Conservation (phyloP, 352 stramenopile species). For the Globisporangium alternatum region DNA sequence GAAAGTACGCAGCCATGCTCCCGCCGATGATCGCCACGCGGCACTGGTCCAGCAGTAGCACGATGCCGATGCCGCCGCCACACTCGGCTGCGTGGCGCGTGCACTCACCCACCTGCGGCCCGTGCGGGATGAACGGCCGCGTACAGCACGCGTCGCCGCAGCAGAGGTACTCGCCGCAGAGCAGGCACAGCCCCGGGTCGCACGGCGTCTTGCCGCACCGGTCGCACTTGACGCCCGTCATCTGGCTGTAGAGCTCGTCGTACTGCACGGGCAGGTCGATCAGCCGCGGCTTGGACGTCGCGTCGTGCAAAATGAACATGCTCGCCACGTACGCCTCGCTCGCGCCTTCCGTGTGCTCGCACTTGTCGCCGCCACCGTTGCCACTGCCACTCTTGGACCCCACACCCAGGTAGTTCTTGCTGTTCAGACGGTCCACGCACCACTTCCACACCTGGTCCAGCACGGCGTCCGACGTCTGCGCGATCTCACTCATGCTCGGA, state of each 20-base stretch:
- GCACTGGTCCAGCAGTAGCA: conserved; percentile 84
- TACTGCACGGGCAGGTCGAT: conserved; percentile 84
- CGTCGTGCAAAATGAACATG: conserved; percentile 86
- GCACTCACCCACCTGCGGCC: conserved; percentile 78
- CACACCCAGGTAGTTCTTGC: conserved; percentile 67
- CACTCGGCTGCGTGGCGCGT: conserved; percentile 83
- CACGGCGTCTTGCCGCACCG: conserved; percentile 65
- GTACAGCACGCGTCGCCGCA: conserved; percentile 85
- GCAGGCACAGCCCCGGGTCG: conserved; percentile 77
- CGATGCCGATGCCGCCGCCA: conserved; percentile 77
- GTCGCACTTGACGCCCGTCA: conserved; percentile 65
- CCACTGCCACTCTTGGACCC: conserved; percentile 30
- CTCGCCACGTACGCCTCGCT: conserved; percentile 85
- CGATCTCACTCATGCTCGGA: conserved; percentile 54
- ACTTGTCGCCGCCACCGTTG: conserved; percentile 50
- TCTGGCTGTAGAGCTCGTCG: conserved; percentile 80
- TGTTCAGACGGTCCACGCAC: conserved; percentile 83
- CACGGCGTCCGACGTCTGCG: conserved; percentile 42
- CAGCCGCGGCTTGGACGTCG: conserved; percentile 47
- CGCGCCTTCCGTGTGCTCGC: conserved; percentile 81
- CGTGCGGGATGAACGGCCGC: conserved; percentile 69
- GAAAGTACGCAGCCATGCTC: conserved; percentile 86
- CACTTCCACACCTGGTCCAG: conserved; percentile 83
- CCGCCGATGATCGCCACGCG: conserved; percentile 78
- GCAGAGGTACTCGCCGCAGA: conserved; percentile 83